Evolutionary conservation across 768 basidiomycete species (phyloP), one percentile per base, ranked within the genome.

Genomic region (Tylopilus felleus): DNA sequence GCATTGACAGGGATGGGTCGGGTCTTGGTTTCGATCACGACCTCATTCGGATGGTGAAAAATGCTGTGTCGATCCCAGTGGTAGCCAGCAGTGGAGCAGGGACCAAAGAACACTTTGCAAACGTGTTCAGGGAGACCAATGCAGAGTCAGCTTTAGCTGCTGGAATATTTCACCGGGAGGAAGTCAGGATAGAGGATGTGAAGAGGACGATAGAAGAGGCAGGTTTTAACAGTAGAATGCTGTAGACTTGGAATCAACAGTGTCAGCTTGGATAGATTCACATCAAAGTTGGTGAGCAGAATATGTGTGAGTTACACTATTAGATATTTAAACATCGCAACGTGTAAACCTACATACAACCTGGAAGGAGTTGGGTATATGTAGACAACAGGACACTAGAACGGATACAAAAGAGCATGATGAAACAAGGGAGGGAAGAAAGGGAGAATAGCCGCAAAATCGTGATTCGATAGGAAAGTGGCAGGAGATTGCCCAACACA

Each of bases 61-160:
- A 69, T 46, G 80, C 76, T 35, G 94, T 98, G 46, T 79, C 78
- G 42, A 94, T 99, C 52, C 97, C 97, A 1, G 90, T 98, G 42
- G 87, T 99, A 21, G 94, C 95, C 21, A 93, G 90, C 69, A 95
- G 92, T 58, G 97, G 97, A 4, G 97, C 97, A 36, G 97, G 97
- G 16, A 76, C 74, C 45, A 73, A 76, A 29, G 80, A 81, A 43
- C 92, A 99, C 72, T 98, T 99, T 67, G 79, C 84, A n/a, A 81
- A 91, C 46, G 88, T 94, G 17, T 99, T 99, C 70, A 65, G 75
- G 52, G 71, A 80, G 61, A 94, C 93, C 4, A 79, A 74, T 4
- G 93, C 86, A 2, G 94, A 96, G 71, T 93, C 97, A 42, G 97
- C 90, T 2, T 72, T 99, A 52, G 97, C 97, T 10, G 97, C 97